These are phyloP conservation scores for Drosera capensis DNA, from an alignment of 148 eudicot genomes.

Conservation along the genomic window DNA sequence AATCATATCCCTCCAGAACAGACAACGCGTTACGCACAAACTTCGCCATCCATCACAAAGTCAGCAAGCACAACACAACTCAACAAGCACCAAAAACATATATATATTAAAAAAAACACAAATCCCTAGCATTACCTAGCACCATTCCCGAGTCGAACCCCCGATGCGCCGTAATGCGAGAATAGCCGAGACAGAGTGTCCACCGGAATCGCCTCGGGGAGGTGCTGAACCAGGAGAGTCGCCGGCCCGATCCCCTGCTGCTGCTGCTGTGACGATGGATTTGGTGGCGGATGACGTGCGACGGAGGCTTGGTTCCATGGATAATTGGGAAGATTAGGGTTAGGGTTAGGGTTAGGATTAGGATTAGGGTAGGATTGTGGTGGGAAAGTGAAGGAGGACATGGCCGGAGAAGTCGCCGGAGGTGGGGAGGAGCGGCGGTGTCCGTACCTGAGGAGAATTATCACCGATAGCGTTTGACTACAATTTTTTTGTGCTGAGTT, in stretches of 20 bases:
- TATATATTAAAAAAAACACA: not conserved
- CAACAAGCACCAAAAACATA: not conserved
- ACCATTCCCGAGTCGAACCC: constrained; percentile 49
- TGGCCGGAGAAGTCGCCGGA: no score
- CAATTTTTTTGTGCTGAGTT: no score
- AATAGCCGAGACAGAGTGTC: constrained; percentile 62
- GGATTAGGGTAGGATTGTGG: no score
- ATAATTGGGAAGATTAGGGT: no score
- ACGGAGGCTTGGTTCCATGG: no score
- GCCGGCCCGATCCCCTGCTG: constrained; percentile 13
- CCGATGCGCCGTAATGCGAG: constrained; percentile 64
- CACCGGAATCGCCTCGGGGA: constrained; percentile 65
- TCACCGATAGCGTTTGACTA: no score
- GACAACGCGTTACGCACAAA: no score
- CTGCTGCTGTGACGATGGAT: constrained; percentile 8
- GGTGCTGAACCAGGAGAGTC: constrained; percentile 68
- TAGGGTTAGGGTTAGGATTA: no score
- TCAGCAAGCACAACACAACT: not conserved
- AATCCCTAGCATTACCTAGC: constrained; percentile 23
- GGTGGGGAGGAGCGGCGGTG: no score
- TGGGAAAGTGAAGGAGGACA: no score
- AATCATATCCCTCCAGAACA: no score
- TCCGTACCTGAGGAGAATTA: no score
- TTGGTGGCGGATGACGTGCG: constrained; percentile 5
- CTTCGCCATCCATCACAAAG: not conserved